Evolutionary conservation across 352 stramenopile genomes (phyloP), one percentile per base, ranked within the genome.

Genomic region (Globisporangium radiosum): DNA sequence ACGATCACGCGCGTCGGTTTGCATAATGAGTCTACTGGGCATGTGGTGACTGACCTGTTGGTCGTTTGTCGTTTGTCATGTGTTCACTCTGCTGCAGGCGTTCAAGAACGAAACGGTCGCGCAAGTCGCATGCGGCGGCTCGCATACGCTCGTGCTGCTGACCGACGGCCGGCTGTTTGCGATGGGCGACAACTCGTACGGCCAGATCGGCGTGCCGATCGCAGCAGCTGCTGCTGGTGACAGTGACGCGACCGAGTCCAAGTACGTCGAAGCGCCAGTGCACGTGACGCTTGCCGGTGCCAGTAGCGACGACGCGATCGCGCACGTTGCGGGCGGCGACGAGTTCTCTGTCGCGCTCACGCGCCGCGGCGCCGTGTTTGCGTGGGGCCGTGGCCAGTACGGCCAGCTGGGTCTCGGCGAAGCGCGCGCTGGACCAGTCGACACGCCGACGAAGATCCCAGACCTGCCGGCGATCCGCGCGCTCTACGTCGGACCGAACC

Each of bases 141-240:
- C 87, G 54, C 81, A 91, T 61, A 90, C 84, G 39, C 73, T 93
- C 36, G 59, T 91, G 19, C 71, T 90, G 19, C 60, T 90, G 5
- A 61, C 73, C 15, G 79, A 90, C 47, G 75, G 76, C 3, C 75
- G 70, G 14, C 57, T 93, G 8, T 71, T 90, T 56, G 79, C 70
- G 5, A 87, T 90, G 70, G 84, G 84, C 33, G 81, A 88, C 66
- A 93, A 93, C 51, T 70, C 81, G 65, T 78, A 74, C 48, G 81
- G 84, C 8, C 84, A 93, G 45, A 57, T 93, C 44, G 80, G 76
- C 10, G 69, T 83, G 1, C 66, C 65, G 19, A 55, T 43, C 62
- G 59, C 70, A 11, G 49, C 36, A 11, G 36, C 49, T 11, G 19
- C 40, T 13, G 40, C 7, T 8, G 40, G 11, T 13, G 40, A 13